Base-by-base conservation (phyloP, 2,329 filamentous ascomycete genomes). In the Boeremia exigua region DNA sequence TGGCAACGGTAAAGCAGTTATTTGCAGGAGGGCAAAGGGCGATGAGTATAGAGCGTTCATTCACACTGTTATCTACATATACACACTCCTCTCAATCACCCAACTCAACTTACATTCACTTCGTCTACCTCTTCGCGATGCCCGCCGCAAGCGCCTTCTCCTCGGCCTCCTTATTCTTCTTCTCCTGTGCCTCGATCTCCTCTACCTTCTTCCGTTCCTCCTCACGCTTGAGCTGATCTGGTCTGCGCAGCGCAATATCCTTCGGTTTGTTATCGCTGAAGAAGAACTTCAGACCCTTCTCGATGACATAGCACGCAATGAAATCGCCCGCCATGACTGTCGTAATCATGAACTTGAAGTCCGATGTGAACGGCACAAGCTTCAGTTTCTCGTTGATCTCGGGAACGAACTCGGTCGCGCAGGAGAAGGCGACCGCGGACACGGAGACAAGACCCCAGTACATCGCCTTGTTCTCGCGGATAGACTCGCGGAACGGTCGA, bases 391-490 rank as follows among this genome's bases (percentile, higher is more conserved):
- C 85, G 78, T 98, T 99, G 77, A 99, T 87, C 74, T 98, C 95
- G 2, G 95, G 95, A 44, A 98, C 83, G 69, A 99, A 92, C 76
- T 99, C 95, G 1, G 94, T 96, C 6, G 93, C 94, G 79, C 94
- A 97, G 42, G 89, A 88, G 77, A 99, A 98, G 6, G 95, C 94
- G 28, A 99, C 90, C 37, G 83, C 92, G 0, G 92, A 91, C 14
- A 97, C 94, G 62, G 90, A 89, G 36, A 99, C 81, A 52, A 99
- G 92, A 56, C 95, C 95, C 83, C 90, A 99, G 81, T 95, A 99
- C 95, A 99, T 99, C 75, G 91, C 92, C 76, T 88, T 90, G 82
- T 99, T 99, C 80, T 97, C 95, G 5, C 90, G 88, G 63, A 99
- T 92, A 19, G 90, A 90, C 79, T 99, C 95, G 57, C 95, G 91